Evolutionary conservation across 108 stramenopile genomes (phyloP).

Genomic region (Skeletonema tropicum): DNA sequence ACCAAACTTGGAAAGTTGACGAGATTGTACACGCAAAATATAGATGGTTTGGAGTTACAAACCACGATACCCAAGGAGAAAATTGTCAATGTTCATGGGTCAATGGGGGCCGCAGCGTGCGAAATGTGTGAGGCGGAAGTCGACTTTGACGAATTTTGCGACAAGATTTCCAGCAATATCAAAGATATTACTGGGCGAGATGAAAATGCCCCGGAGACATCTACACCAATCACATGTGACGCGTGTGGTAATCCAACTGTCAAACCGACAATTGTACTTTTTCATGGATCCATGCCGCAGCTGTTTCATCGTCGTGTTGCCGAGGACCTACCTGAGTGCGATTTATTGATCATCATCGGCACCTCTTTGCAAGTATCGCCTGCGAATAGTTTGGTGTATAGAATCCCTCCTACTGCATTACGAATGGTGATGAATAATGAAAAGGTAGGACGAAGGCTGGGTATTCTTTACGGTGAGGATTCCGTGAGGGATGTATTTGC

Average conservation of each 20-base stretch:
- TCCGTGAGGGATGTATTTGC: constrained; percentile 51
- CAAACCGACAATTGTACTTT: constrained; percentile 88
- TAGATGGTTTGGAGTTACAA: constrained; percentile 73
- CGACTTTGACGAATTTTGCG: constrained; percentile 67
- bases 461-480: constrained; percentile 53
- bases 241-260: constrained; percentile 63
- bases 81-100: constrained; percentile 86
- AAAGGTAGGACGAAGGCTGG: constrained; percentile 68
- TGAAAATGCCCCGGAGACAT: constrained; percentile 60
- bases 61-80: constrained; percentile 62
- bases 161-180: constrained; percentile 58
- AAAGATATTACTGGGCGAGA: constrained; percentile 79
- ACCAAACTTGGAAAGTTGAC: constrained; percentile 59
- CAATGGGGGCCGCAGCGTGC: constrained; percentile 83
- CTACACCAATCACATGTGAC: constrained; percentile 70
- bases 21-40: constrained; percentile 66
- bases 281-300: constrained; percentile 73
- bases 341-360: constrained; percentile 79
- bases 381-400: constrained; percentile 76
- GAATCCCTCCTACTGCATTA: constrained; percentile 64
- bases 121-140: constrained; percentile 63
- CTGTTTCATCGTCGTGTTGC: constrained; percentile 67
- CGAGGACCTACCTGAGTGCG: constrained; percentile 64
- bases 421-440: constrained; percentile 82
- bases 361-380: constrained; percentile 75